Percentiles rank a stretch among this genome's conserved stretches.
phyloP scores from a whole-genome alignment of 495 filamentous ascomycete genomes.

The Xylaria nigripes region DNA sequence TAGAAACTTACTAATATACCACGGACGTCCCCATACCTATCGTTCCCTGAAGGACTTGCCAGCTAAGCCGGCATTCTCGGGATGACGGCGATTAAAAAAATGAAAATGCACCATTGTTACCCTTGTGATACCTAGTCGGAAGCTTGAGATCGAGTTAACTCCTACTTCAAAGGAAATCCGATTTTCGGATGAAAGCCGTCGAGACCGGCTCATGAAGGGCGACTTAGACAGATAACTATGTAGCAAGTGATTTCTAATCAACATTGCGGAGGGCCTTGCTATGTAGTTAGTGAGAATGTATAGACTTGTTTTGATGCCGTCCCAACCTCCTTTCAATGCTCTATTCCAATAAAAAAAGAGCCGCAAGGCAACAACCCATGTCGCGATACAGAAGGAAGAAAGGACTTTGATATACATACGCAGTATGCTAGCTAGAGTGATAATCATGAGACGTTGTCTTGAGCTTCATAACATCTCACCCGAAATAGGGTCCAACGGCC shows the following conservation, averaged over 20 bases:
- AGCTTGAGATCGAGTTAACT: neutral
- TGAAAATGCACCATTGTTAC: neutral
- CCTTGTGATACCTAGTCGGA: neutral
- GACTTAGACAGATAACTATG: neutral
- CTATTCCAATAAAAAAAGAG: neutral
- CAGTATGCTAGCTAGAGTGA: neutral
- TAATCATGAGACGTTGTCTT: constrained; percentile 4
- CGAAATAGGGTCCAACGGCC: neutral
- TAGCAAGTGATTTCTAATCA: neutral
- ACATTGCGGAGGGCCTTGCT: neutral
- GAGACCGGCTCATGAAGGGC: neutral
- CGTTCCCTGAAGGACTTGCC: too few species aligned
- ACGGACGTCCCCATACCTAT: too few species aligned
- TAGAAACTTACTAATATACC: too few species aligned
- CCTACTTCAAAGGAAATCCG: neutral
- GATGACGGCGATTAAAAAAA: too few species aligned
- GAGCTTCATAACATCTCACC: neutral
- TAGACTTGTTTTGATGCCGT: neutral
- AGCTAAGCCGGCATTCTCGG: too few species aligned
- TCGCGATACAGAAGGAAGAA: neutral
- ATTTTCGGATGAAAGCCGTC: neutral
- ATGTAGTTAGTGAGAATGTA: too few species aligned
- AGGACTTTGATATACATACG: neutral
- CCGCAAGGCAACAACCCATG: neutral
- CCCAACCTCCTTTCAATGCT: neutral